Percentiles rank a stretch among this genome's conserved stretches.
phyloP scores from a whole-genome alignment of 805 yeast genomes.

The Yarrowia sp. region DNA sequence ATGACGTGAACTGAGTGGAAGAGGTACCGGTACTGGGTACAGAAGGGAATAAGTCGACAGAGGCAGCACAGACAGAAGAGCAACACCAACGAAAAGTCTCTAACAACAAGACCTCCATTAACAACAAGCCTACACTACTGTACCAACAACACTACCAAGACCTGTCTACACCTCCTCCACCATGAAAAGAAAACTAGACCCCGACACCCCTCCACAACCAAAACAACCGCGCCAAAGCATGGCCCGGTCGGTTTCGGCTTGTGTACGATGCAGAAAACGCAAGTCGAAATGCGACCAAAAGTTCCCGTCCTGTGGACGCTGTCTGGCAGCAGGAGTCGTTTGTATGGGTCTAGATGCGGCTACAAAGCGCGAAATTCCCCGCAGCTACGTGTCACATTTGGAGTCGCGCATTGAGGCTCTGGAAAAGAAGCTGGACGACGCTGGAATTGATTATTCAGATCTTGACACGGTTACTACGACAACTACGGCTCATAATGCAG shows the following conservation, averaged over 20 bases:
- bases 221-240: slow-evolving; percentile 35
- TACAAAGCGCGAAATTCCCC: slow-evolving; percentile 80
- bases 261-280: slow-evolving; percentile 72
- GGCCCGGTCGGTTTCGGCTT: slow-evolving; percentile 70
- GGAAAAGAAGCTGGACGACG: slow-evolving; percentile 32
- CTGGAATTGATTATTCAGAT: background rate
- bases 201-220: background rate
- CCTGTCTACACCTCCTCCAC: background rate
- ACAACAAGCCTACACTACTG: too few relatives aligned
- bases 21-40: too few relatives aligned
- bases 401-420: slow-evolving; percentile 48
- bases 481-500: background rate
- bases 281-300: slow-evolving; percentile 66
- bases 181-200: background rate
- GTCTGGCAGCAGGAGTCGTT: slow-evolving; percentile 61
- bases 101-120: too few relatives aligned
- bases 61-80: background rate
- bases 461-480: background rate
- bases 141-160: too few relatives aligned
- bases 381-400: slow-evolving; percentile 65
- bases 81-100: background rate
- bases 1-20: background rate
- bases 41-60: too few relatives aligned
- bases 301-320: slow-evolving; percentile 63
- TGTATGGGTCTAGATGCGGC: slow-evolving; percentile 86